Conservation (phyloP, 2,329 filamentous ascomycete species). For the Colletotrichum noveboracense region DNA sequence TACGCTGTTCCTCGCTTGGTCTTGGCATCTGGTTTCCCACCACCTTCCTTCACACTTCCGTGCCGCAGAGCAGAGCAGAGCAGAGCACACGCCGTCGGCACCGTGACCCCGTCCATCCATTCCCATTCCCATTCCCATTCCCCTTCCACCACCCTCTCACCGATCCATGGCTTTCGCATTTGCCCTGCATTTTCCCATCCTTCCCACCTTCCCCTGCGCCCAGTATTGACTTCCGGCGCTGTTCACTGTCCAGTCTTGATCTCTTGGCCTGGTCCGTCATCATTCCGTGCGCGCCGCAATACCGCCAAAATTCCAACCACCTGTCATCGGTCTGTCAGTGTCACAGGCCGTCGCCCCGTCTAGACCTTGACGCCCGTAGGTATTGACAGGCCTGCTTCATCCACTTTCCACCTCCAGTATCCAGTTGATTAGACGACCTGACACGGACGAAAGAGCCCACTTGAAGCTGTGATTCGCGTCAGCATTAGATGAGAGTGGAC, state of each 20-base stretch:
- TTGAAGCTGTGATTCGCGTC: background rate
- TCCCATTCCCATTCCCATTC: background rate
- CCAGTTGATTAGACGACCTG: background rate
- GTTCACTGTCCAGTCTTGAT: background rate
- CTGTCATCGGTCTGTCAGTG: background rate
- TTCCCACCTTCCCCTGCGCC: background rate
- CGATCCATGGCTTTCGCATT: background rate
- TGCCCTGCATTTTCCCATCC: background rate
- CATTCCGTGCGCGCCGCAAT: background rate
- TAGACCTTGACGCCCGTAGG: background rate
- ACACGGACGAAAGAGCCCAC: background rate
- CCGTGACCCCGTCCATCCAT: background rate
- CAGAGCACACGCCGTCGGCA: background rate
- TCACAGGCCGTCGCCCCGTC: background rate
- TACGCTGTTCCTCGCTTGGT: slow-evolving; percentile 9
- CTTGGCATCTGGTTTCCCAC: slow-evolving; percentile 3
- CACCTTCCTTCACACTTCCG: background rate
- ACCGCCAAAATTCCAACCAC: background rate
- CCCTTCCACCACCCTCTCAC: background rate
- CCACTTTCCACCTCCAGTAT: slow-evolving; percentile 5
- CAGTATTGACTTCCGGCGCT: background rate
- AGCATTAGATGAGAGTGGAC: background rate
- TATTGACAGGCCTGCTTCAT: slow-evolving; percentile 1
- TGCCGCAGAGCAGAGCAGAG: background rate
- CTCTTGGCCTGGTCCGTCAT: background rate